These are phyloP conservation scores for Penicillium sp. DNA, from an alignment of 2,329 filamentous ascomycete species.

Conservation along the genomic window DNA sequence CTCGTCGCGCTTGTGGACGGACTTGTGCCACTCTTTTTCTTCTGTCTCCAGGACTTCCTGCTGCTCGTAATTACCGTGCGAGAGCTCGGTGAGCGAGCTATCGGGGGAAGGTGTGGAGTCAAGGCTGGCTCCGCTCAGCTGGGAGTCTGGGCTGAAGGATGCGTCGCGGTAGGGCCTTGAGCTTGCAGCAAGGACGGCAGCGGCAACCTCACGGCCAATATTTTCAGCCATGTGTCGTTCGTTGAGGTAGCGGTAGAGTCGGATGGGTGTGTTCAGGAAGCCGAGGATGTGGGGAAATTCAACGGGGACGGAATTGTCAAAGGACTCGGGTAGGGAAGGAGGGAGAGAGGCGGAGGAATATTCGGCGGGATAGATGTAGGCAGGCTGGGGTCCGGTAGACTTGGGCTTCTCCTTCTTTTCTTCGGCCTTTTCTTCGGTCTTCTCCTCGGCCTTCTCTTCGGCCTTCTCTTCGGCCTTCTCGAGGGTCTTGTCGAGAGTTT, in stretches of 20 bases:
- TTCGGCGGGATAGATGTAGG: conserved; percentile 68
- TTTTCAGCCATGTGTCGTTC: conserved; percentile 76
- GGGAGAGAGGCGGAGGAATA: conserved; percentile 67
- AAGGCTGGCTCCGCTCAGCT: conserved; percentile 11
- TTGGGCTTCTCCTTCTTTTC: conserved; percentile 51
- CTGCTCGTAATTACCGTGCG: conserved; percentile 54
- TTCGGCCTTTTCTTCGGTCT: conserved; percentile 48
- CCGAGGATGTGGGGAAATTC: conserved; percentile 86
- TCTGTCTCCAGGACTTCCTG: conserved; percentile 62
- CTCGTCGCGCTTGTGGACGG: conserved; percentile 56
- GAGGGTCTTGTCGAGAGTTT: conserved; percentile 34
- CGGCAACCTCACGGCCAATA: conserved; percentile 81
- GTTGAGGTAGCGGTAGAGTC: conserved; percentile 83
- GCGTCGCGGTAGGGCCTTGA: conserved; percentile 39
- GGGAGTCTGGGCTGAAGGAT: conserved; percentile 20
- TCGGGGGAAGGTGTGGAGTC: conserved; percentile 42
- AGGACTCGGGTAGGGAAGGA: conserved; percentile 60
- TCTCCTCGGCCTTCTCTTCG: conserved; percentile 39
- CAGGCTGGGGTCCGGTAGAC: conserved; percentile 57
- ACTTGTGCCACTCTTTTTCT: conserved; percentile 80
- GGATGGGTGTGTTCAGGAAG: conserved; percentile 81
- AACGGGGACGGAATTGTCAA: conserved; percentile 69
- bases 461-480: conserved; percentile 35
- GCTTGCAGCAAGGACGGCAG: conserved; percentile 63
- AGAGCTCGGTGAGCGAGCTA: conserved; percentile 24